Evolutionary conservation across 108 stramenopile species (phyloP).

Genomic region (Phaeodactylum tricornutum): DNA sequence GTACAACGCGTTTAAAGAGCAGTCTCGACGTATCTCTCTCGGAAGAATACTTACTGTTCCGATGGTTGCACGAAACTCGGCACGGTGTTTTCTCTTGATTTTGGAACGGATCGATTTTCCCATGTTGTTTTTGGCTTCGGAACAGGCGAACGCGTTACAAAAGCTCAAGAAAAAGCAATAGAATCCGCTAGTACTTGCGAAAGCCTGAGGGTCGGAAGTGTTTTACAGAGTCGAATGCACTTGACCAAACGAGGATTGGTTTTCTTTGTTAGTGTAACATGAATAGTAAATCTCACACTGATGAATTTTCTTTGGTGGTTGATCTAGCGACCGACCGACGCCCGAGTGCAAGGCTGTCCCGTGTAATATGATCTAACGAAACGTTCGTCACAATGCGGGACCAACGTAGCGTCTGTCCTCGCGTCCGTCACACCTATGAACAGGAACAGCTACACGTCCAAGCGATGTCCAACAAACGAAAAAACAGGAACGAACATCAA

Average conservation of each 20-base stretch:
- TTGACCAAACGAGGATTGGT: neutral
- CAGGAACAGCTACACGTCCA: too few species aligned
- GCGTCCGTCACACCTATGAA: too few species aligned
- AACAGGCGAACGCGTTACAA: neutral
- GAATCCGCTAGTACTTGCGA: neutral
- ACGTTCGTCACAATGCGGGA: too few species aligned
- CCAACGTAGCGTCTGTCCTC: too few species aligned
- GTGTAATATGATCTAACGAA: too few species aligned
- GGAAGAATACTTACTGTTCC: constrained; percentile 45
- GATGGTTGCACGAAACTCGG: constrained; percentile 72
- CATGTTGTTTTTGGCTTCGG: constrained; percentile 29
- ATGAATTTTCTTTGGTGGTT: too few species aligned
- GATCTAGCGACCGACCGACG: too few species aligned
- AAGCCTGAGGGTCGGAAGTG: neutral
- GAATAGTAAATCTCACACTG: neutral
- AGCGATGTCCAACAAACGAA: too few species aligned
- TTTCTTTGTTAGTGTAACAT: neutral
- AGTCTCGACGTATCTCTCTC: neutral
- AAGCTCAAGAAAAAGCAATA: neutral
- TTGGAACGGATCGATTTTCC: constrained; percentile 80
- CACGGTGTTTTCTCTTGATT: constrained; percentile 60
- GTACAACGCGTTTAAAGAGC: neutral
- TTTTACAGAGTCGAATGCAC: neutral
- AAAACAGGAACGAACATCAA: too few species aligned
- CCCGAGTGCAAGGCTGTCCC: too few species aligned